phyloP scores from a whole-genome alignment of 2,329 filamentous ascomycete species.

The Escovopsis sp. region DNA sequence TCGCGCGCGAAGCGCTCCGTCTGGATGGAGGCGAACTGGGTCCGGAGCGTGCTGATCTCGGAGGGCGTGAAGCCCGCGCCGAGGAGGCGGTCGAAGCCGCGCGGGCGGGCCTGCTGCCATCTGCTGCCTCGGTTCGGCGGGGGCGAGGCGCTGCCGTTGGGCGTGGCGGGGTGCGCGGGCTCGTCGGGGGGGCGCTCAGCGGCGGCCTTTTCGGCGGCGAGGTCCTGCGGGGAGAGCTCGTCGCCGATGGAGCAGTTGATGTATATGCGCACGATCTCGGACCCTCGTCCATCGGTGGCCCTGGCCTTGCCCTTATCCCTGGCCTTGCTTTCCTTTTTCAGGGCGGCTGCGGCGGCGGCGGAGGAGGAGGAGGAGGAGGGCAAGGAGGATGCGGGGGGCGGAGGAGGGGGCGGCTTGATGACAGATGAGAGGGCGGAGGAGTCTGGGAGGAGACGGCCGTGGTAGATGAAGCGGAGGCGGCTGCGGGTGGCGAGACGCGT shows the following conservation, averaged over 20 bases:
- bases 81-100: conserved; percentile 80
- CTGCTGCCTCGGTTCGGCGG: conserved; percentile 2
- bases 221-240: conserved; percentile 50
- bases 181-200: conserved; percentile 22
- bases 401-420: conserved; percentile 48
- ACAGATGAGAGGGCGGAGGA: conserved; percentile 50
- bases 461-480: conserved; percentile 77
- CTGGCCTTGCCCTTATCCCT: conserved; percentile 7
- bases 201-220: conserved; percentile 49
- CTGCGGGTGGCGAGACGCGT: conserved; percentile 51
- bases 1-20: conserved; percentile 72
- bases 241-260: conserved; percentile 89
- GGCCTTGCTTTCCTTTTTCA: conserved; percentile 8
- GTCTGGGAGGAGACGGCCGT: conserved; percentile 75
- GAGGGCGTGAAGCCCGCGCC: conserved; percentile 65
- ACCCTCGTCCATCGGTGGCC: conserved; percentile 14
- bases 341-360: too few relatives aligned
- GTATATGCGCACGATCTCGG: conserved; percentile 47
- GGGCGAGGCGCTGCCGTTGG: conserved; percentile 6
- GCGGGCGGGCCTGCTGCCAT: conserved; percentile 23
- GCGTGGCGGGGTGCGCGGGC: conserved; percentile 28
- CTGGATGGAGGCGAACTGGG: conserved; percentile 81
- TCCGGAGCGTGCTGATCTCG: conserved; percentile 71
- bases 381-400: conserved; percentile 33
- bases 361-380: too few relatives aligned